Evolutionary conservation across 805 yeast species (phyloP).

Genomic region (Priceomyces carsonii): DNA sequence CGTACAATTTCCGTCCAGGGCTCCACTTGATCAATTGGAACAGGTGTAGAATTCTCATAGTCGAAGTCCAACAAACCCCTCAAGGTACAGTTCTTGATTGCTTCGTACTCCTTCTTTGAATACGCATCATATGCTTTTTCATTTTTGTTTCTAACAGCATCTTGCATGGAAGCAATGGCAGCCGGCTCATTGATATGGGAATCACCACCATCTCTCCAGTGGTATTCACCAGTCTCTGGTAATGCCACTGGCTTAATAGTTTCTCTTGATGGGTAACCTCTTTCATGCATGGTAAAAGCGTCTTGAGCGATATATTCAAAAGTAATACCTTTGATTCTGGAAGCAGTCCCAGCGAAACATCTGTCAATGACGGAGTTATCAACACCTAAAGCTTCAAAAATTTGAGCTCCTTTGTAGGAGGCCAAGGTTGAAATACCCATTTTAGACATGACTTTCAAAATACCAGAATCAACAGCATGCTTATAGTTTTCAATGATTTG

Average conservation of each 20-base stretch:
- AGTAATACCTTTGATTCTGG: constrained; percentile 93
- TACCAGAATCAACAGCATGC: constrained; percentile 85
- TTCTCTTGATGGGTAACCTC: constrained; percentile 81
- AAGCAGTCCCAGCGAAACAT: constrained; percentile 96
- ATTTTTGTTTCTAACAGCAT: constrained; percentile 96
- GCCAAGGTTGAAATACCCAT: constrained; percentile 99
- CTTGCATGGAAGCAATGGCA: constrained; percentile 93
- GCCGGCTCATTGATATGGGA: constrained; percentile 93
- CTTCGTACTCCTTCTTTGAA: constrained; percentile 86
- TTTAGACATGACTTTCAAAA: constrained; percentile 95
- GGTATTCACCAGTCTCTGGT: constrained; percentile 96
- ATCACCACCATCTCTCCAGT: constrained; percentile 99
- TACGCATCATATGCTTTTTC: constrained; percentile 90
- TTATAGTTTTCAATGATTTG: constrained; percentile 76
- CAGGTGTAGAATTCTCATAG: constrained; percentile 64
- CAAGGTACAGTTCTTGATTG: constrained; percentile 87
- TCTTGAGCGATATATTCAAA: constrained; percentile 96
- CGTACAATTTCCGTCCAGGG: constrained; percentile 99
- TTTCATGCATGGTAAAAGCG: constrained; percentile 89
- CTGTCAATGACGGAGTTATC: constrained; percentile 94
- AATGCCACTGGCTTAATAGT: constrained; percentile 71
- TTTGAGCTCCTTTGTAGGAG: constrained; percentile 98
- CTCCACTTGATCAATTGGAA: constrained; percentile 96
- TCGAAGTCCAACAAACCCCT: constrained; percentile 94
- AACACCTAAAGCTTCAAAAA: constrained; percentile 94